Conservation (phyloP, 2,329 filamentous ascomycete species). For the Aspergillus tanneri region DNA sequence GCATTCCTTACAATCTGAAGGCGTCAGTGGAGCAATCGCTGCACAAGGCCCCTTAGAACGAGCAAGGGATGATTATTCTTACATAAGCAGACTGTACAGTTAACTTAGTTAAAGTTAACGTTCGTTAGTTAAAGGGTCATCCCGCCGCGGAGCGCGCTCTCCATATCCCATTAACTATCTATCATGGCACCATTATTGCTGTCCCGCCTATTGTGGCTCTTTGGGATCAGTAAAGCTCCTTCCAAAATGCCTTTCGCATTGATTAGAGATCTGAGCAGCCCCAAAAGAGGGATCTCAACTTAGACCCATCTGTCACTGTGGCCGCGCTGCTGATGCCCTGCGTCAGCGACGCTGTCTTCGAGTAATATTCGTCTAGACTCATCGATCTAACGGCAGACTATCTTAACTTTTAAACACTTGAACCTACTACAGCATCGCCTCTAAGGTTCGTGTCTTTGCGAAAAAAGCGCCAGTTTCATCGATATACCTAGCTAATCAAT, state of each 20-base stretch:
- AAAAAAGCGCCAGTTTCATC: too few species aligned
- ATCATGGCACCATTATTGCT: conserved; percentile 24
- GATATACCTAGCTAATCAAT: too few species aligned
- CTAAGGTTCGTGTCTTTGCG: too few species aligned
- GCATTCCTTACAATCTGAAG: too few species aligned
- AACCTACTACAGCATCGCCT: background rate
- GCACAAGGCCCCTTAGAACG: background rate
- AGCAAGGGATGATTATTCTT: conserved; percentile 14
- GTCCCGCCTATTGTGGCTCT: conserved; percentile 22
- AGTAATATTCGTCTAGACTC: background rate
- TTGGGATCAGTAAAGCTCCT: conserved; percentile 3
- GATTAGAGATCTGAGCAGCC: conserved; percentile 20
- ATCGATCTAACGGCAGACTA: background rate
- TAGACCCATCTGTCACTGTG: conserved; percentile 21
- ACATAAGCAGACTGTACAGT: conserved; percentile 23
- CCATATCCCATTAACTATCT: conserved; percentile 14
- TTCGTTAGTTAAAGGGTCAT: background rate
- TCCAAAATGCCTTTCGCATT: conserved; percentile 7
- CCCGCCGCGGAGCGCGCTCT: background rate
- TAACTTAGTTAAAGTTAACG: too few species aligned
- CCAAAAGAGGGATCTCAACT: conserved; percentile 36
- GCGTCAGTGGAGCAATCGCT: too few species aligned
- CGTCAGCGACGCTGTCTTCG: conserved; percentile 13
- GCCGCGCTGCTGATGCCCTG: conserved; percentile 21
- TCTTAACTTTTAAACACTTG: background rate